These are phyloP conservation scores for Penicillium aurantiogriseum DNA, from an alignment of 2,329 filamentous ascomycete species.

Conservation along the genomic window DNA sequence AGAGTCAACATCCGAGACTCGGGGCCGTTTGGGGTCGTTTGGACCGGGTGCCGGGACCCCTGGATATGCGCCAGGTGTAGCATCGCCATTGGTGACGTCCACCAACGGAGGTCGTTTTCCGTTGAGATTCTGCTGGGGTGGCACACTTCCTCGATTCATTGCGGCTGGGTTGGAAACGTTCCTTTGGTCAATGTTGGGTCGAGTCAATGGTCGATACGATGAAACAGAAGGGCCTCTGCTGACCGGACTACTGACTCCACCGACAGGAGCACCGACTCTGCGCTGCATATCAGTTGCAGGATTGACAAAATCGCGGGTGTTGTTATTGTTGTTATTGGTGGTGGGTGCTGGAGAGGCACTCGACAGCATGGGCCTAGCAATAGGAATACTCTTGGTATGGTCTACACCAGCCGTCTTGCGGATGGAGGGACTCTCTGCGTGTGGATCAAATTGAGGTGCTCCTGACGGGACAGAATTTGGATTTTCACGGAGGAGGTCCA, in stretches of 20 bases:
- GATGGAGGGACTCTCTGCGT: constrained; percentile 77
- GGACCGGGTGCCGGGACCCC: constrained; percentile 24
- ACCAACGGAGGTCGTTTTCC: constrained; percentile 45
- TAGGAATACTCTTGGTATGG: constrained; percentile 71
- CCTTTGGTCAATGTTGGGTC: constrained; percentile 37
- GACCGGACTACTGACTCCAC: constrained; percentile 32
- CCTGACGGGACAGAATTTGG: constrained; percentile 45
- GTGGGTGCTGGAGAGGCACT: constrained; percentile 29
- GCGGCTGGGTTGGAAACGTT: constrained; percentile 18
- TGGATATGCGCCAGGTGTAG: constrained; percentile 20
- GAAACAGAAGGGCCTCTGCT: constrained; percentile 38
- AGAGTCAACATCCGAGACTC: constrained; percentile 21
- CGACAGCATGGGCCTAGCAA: constrained; percentile 52
- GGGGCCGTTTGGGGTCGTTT: constrained; percentile 36
- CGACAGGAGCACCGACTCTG: constrained; percentile 36
- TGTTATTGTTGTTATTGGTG: constrained; percentile 27
- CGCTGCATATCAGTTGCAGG: constrained; percentile 37
- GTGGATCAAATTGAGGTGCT: constrained; percentile 66
- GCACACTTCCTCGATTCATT: constrained; percentile 20
- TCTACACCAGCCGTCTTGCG: constrained; percentile 86
- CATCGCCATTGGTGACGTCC: constrained; percentile 45
- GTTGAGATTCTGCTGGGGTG: constrained; percentile 34
- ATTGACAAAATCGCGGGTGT: constrained; percentile 36
- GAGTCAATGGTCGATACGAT: constrained; percentile 47
- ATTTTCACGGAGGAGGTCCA: constrained; percentile 56